Evolutionary conservation across 2,329 filamentous ascomycete species (phyloP).

Genomic region (Aspergillus tubingensis): DNA sequence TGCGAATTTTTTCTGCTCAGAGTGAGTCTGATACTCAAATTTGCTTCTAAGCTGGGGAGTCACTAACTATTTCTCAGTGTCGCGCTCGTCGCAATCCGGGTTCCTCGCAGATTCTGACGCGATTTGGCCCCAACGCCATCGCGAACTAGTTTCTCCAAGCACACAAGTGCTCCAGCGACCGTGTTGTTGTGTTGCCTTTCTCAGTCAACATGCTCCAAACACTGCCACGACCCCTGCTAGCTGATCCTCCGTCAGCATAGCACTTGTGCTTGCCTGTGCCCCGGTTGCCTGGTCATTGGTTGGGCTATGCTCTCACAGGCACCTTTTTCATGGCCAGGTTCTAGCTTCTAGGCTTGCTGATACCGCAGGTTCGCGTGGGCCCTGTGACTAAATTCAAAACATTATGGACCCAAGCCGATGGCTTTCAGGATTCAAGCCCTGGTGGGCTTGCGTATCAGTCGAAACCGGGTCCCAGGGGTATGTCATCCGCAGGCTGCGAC

Average conservation of each 20-base stretch:
- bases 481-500: conserved; percentile 6
- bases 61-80: background rate
- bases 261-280: background rate
- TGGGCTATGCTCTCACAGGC: background rate
- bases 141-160: conserved; percentile 5
- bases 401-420: conserved; percentile 8
- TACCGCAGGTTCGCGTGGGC: background rate
- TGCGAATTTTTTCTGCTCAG: background rate
- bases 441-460: conserved; percentile 1
- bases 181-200: background rate
- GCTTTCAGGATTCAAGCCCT: background rate
- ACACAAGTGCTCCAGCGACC: background rate
- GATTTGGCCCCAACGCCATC: conserved; percentile 12
- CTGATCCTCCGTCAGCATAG: background rate
- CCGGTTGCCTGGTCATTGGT: background rate
- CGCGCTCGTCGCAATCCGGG: background rate
- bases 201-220: background rate
- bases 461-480: background rate
- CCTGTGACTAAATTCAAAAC: conserved; percentile 4
- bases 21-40: background rate
- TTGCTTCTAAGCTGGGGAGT: background rate
- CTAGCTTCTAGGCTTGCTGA: background rate
- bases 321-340: background rate
- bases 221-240: conserved; percentile 4
- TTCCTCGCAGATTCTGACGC: conserved; percentile 6